Conservation (phyloP, 352 stramenopile genomes). For the Pythium grandisporangium region DNA sequence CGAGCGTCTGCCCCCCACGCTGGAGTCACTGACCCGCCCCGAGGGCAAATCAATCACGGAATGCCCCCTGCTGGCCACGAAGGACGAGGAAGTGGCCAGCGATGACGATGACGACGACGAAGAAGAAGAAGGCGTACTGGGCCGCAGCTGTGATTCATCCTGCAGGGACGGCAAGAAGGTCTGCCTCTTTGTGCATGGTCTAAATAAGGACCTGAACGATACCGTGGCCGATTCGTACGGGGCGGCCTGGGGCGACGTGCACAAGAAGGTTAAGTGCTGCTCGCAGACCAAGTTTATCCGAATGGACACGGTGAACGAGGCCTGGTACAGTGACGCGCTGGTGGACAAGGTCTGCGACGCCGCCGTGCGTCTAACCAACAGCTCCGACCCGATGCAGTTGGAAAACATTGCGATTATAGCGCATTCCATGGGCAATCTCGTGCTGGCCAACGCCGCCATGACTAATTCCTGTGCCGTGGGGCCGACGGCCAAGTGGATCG, state of each 20-base stretch:
- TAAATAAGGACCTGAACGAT: constrained; percentile 3
- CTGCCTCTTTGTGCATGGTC: constrained; percentile 25
- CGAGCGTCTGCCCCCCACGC: neutral
- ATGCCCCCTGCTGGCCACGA: neutral
- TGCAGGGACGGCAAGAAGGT: constrained; percentile 13
- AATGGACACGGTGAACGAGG: constrained; percentile 15
- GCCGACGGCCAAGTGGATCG: constrained; percentile 26
- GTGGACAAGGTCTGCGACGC: constrained; percentile 13
- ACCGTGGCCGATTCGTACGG: constrained; percentile 5
- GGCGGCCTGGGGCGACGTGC: constrained; percentile 17
- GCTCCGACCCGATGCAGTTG: constrained; percentile 7
- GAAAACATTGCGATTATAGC: constrained; percentile 22
- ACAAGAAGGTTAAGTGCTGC: constrained; percentile 19
- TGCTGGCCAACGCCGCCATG: constrained; percentile 14
- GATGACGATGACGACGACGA: too few species aligned
- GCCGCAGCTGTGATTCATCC: neutral
- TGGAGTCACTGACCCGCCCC: neutral
- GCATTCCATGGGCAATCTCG: constrained; percentile 45
- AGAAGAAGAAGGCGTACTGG: too few species aligned
- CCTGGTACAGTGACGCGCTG: constrained; percentile 14
- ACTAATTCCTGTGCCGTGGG: constrained; percentile 17
- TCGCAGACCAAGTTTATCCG: constrained; percentile 17
- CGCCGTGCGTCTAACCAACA: constrained; percentile 1
- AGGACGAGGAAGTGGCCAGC: too few species aligned
- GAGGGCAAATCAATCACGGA: neutral